Evolutionary conservation across 352 stramenopile genomes (phyloP).

Genomic region (Peronospora farinosa): DNA sequence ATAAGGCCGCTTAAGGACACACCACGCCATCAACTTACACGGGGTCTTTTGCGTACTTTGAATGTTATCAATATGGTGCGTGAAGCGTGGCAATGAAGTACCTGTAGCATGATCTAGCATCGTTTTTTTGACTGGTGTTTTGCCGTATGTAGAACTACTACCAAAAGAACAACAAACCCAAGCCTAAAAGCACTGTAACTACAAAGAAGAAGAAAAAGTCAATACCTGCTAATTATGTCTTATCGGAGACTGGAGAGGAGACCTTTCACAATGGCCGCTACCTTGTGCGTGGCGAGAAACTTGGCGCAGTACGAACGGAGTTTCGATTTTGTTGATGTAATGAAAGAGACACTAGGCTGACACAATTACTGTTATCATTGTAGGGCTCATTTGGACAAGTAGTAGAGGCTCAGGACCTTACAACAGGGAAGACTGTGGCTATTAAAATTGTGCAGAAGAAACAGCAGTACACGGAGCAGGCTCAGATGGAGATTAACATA

Average conservation of each 20-base stretch:
- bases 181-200: conserved; percentile 33
- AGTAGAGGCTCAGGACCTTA: conserved; percentile 63
- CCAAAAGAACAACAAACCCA: conserved; percentile 57
- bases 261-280: conserved; percentile 75
- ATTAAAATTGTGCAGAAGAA: conserved; percentile 99
- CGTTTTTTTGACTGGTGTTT: neutral
- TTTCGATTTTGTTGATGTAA: neutral
- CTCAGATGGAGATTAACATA: conserved; percentile 95
- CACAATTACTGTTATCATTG: neutral
- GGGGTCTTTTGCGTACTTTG: conserved; percentile 94
- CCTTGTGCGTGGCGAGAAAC: conserved; percentile 51
- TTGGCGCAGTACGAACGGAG: conserved; percentile 52
- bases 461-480: conserved; percentile 94
- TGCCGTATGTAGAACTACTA: conserved; percentile 68
- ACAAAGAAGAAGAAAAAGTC: conserved; percentile 75
- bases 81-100: neutral
- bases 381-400: conserved; percentile 84
- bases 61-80: conserved; percentile 93
- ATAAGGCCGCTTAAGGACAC: conserved; percentile 31
- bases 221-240: conserved; percentile 50
- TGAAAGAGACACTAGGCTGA: neutral
- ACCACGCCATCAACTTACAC: conserved; percentile 79
- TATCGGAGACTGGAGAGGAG: conserved; percentile 49
- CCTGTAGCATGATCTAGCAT: too few species aligned
- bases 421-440: conserved; percentile 87